phyloP scores from a whole-genome alignment of 106 monocot genomes.

The Xerophyta viscosa region DNA sequence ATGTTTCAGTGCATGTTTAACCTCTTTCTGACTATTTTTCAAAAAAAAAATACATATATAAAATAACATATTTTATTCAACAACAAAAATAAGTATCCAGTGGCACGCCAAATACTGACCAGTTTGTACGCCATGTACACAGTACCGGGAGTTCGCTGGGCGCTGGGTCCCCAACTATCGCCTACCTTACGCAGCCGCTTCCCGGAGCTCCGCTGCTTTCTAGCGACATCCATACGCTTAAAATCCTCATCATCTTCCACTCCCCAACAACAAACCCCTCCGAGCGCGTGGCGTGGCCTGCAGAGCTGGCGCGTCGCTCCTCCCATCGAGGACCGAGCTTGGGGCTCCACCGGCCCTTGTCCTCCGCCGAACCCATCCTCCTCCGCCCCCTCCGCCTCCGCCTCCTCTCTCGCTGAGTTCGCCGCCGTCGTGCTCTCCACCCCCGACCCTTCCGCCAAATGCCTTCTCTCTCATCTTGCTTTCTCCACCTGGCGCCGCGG shows the following conservation, averaged over 20 bases:
- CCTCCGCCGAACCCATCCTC: background rate
- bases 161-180: no score
- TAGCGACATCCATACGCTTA: no score
- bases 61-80: no score
- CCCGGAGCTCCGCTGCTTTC: no score
- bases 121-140: no score
- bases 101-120: no score
- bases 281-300: constrained; percentile 50
- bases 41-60: no score
- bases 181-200: no score
- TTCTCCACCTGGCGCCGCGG: constrained; percentile 38
- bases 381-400: constrained; percentile 4
- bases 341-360: constrained; percentile 52
- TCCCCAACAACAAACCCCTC: constrained; percentile 1
- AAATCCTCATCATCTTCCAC: background rate
- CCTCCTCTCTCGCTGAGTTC: constrained; percentile 61
- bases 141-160: no score
- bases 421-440: constrained; percentile 68
- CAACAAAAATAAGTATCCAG: no score
- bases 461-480: constrained; percentile 56
- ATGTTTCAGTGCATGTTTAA: no score
- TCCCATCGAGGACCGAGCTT: constrained; percentile 34
- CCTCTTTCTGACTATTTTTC: no score
- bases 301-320: constrained; percentile 49
- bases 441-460: constrained; percentile 60